Evolutionary conservation across 164 flowering plant species (phyloP), one percentile per base, ranked within the genome.

Genomic region (Chloranthus sessilifolius): DNA sequence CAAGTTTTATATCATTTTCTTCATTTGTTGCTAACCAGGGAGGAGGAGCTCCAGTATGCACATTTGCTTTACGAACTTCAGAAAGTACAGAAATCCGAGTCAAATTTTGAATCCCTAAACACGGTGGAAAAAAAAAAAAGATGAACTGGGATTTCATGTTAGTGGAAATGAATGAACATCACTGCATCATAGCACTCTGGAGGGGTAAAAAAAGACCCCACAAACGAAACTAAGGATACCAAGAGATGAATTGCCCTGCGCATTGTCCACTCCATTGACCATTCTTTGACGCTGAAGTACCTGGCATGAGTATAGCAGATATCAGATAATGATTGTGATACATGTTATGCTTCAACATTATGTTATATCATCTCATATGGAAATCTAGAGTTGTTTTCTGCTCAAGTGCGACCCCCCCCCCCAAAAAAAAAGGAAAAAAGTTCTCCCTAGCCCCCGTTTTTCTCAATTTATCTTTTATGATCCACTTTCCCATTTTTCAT

Each of bases 41-140:
- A 40, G 95, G 99, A 49, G 84, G 82, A 58, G 85, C 95, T 66
- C 95, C 99, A 63, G 92, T 61, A 65, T 92, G 82, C 58, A 92
- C 95, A 67, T 86, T 88, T 62, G 74, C 87, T 48, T 39, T 52
- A 36, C 63, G 35, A 29, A 47, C 74, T 48, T 55, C 66, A 28
- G 43, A 25, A 27, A 56, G 7, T 8, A 63, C 61, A 56, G 71
- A 67, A 43, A 71, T 53, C 19, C 43, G 75, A 26, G 75, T 73
- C 29, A 71, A 52, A 52, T 41, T 61, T 65, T 71, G 74, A 47
- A 55, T 31, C 40, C 67, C 88, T 81, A 62, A 47, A 48, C 27
- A 43, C 23, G 25, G 34, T 1, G 19, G 50, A 53, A 46, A 57
- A 20, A 50, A 33, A 26, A 6, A 35, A 27, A n/a, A 55, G 24